Evolutionary conservation across 2,329 filamentous ascomycete species (phyloP).

Genomic region (Volutella citrinella): DNA sequence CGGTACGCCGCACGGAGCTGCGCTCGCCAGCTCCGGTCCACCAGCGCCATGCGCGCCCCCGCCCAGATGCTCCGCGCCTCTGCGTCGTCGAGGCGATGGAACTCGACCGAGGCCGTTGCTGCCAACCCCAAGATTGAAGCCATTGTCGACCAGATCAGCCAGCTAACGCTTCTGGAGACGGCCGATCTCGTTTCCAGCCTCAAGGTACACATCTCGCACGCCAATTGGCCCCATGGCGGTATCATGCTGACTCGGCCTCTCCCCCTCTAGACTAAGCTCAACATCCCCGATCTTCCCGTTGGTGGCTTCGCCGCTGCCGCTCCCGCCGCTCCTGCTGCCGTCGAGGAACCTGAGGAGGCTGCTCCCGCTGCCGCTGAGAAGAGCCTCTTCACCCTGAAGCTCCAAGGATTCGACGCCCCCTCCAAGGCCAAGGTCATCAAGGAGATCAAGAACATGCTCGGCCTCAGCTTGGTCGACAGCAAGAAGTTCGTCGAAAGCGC

Average conservation of each 20-base stretch:
- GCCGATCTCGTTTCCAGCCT: slow-evolving; percentile 91
- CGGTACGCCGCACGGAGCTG: slow-evolving; percentile 63
- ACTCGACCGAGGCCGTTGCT: slow-evolving; percentile 70
- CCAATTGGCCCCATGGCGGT: slow-evolving; percentile 12
- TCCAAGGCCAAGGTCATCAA: slow-evolving; percentile 99
- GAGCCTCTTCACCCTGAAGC: slow-evolving; percentile 95
- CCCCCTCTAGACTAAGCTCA: slow-evolving; percentile 70
- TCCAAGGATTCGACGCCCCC: slow-evolving; percentile 80
- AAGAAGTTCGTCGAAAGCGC: slow-evolving; percentile 99
- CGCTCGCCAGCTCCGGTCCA: slow-evolving; percentile 58
- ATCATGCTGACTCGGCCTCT: slow-evolving; percentile 13
- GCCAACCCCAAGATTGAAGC: slow-evolving; percentile 86
- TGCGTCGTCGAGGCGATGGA: slow-evolving; percentile 69
- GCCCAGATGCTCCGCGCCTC: slow-evolving; percentile 45
- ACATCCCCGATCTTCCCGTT: slow-evolving; percentile 96
- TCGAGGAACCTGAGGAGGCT: slow-evolving; percentile 81
- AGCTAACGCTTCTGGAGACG: slow-evolving; percentile 96
- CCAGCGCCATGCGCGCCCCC: slow-evolving; percentile 44
- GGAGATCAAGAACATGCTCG: slow-evolving; percentile 96
- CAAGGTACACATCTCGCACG: slow-evolving; percentile 64
- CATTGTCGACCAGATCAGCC: slow-evolving; percentile 98
- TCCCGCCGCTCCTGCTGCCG: slow-evolving; percentile 60
- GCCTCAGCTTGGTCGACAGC: slow-evolving; percentile 93
- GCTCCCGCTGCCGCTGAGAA: slow-evolving; percentile 90
- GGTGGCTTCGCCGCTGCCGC: slow-evolving; percentile 80